phyloP scores from a whole-genome alignment of 495 filamentous ascomycete species.

The Neurospora hispaniola region DNA sequence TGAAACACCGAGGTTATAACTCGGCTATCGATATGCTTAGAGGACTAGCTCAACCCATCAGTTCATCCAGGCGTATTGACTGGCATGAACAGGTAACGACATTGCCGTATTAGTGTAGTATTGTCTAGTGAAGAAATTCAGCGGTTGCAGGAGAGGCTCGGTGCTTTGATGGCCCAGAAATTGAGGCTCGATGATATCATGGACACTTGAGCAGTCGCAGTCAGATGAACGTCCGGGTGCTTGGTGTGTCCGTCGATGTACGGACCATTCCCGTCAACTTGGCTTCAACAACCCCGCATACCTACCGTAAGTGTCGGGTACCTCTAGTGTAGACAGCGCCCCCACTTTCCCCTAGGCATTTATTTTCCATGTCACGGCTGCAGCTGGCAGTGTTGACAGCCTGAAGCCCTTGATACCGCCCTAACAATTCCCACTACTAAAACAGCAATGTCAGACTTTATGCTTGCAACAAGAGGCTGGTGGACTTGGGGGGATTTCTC shows the following conservation, averaged over 20 bases:
- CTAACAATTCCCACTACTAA: neutral
- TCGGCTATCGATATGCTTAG: neutral
- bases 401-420: neutral
- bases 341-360: neutral
- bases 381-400: neutral
- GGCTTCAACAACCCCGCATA: neutral
- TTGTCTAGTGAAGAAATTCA: neutral
- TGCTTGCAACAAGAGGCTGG: neutral
- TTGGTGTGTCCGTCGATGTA: neutral
- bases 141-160: neutral
- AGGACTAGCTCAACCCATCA: neutral
- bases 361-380: neutral
- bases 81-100: neutral
- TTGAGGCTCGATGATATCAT: neutral
- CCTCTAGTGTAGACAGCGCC: neutral
- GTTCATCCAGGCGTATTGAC: neutral
- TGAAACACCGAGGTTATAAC: neutral
- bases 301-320: too few species aligned
- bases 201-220: neutral
- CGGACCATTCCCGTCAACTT: neutral
- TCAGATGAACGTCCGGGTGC: neutral
- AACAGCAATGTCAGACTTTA: neutral
- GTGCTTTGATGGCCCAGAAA: neutral
- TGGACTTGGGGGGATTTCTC: neutral
- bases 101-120: neutral